phyloP scores from a whole-genome alignment of 1,139 yeast species.

The Sugiyamaella paludigena region DNA sequence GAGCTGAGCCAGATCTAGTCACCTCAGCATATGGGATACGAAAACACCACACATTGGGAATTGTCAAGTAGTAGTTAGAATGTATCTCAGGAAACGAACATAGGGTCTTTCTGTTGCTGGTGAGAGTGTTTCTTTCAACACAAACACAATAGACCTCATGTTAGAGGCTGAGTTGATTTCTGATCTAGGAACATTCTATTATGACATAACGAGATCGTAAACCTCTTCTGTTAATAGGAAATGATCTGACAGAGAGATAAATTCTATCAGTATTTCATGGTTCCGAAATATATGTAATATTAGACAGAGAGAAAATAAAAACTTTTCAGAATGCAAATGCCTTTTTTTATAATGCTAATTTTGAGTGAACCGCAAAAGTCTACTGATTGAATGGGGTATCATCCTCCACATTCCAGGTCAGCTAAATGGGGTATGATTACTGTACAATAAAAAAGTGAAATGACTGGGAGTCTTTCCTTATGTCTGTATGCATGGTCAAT shows the following conservation, averaged over 20 bases:
- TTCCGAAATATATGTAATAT: background rate
- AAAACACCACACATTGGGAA: too few relatives aligned
- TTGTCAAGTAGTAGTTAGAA: too few relatives aligned
- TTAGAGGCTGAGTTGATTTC: background rate
- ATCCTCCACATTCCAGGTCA: background rate
- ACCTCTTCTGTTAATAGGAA: background rate
- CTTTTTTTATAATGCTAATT: background rate
- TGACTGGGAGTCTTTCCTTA: too few relatives aligned
- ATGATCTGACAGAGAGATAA: background rate
- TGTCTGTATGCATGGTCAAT: too few relatives aligned
- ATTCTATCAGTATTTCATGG: background rate
- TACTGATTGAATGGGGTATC: background rate
- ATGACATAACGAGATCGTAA: background rate
- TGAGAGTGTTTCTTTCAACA: background rate
- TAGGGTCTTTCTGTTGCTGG: background rate
- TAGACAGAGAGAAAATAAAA: background rate
- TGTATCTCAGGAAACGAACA: conserved; percentile 1
- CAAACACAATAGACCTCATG: background rate
- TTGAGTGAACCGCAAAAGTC: background rate
- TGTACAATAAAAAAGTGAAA: background rate
- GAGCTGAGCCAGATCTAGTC: too few relatives aligned
- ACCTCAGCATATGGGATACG: too few relatives aligned
- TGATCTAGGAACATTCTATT: background rate
- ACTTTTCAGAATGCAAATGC: background rate
- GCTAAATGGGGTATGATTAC: background rate